phyloP scores from a whole-genome alignment of 1,139 yeast species.

The Candida sp. region DNA sequence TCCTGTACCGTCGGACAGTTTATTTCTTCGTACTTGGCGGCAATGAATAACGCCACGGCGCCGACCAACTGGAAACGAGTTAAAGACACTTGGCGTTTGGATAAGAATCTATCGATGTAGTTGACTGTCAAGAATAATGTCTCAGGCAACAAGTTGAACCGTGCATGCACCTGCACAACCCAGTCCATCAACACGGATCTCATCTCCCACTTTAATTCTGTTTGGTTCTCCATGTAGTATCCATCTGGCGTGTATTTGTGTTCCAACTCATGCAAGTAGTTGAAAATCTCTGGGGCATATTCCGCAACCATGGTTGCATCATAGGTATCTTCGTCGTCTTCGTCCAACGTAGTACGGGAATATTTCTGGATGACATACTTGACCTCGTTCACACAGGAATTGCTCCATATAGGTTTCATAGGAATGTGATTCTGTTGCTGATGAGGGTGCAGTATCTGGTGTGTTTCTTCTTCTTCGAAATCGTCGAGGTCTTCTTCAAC shows the following conservation, averaged over 20 bases:
- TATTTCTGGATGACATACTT: constrained; percentile 53
- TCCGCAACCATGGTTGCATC: constrained; percentile 97
- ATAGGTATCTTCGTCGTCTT: constrained; percentile 87
- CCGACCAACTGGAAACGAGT: constrained; percentile 93
- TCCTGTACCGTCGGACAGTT: constrained; percentile 95
- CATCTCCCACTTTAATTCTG: constrained; percentile 91
- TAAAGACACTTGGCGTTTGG: constrained; percentile 74
- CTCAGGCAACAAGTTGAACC: constrained; percentile 90
- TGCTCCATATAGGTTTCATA: constrained; percentile 58
- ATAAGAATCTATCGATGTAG: constrained; percentile 86
- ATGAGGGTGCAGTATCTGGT: not conserved
- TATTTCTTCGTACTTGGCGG: constrained; percentile 96
- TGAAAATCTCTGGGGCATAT: constrained; percentile 90
- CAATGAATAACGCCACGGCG: constrained; percentile 91
- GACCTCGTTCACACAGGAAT: constrained; percentile 52
- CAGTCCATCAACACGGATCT: constrained; percentile 88
- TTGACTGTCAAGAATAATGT: constrained; percentile 88
- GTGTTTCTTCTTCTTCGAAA: constrained; percentile 2
- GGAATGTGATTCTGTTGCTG: constrained; percentile 26
- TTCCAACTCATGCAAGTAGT: constrained; percentile 82
- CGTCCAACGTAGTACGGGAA: constrained; percentile 61
- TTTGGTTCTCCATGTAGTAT: constrained; percentile 82
- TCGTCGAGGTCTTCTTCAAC: not conserved
- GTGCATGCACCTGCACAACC: constrained; percentile 92
- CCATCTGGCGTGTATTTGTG: constrained; percentile 77